Evolutionary conservation across 2,329 filamentous ascomycete species (phyloP).

Genomic region (Exophiala spinifera): DNA sequence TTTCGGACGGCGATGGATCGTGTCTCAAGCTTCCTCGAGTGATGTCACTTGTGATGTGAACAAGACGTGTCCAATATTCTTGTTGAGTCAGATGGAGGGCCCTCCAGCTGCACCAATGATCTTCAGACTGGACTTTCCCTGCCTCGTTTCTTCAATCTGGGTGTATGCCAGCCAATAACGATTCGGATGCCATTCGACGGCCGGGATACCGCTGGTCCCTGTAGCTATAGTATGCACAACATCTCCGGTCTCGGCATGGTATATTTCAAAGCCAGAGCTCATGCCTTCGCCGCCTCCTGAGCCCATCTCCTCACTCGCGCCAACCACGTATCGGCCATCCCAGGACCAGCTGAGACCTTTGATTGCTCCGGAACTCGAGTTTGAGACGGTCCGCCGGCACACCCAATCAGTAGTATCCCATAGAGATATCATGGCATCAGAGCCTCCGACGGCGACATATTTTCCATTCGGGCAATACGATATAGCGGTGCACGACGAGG

Average conservation of each 20-base stretch:
- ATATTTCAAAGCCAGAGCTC: slow-evolving; percentile 45
- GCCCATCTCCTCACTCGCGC: slow-evolving; percentile 47
- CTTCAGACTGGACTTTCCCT: slow-evolving; percentile 42
- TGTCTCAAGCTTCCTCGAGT: too few species aligned
- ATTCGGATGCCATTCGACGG: slow-evolving; percentile 50
- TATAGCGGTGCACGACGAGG: slow-evolving; percentile 47
- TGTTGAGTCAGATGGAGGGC: slow-evolving; percentile 16
- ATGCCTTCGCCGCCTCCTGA: slow-evolving; percentile 35
- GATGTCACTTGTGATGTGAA: too few species aligned
- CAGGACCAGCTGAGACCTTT: slow-evolving; percentile 51
- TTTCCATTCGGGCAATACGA: slow-evolving; percentile 46
- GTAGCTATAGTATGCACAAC: slow-evolving; percentile 46
- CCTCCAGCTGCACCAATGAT: slow-evolving; percentile 48
- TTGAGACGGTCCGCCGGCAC: slow-evolving; percentile 47
- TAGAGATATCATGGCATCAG: slow-evolving; percentile 49
- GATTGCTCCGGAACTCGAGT: slow-evolving; percentile 44
- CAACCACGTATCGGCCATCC: slow-evolving; percentile 48
- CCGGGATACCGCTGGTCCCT: slow-evolving; percentile 41
- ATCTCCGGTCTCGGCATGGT: slow-evolving; percentile 50
- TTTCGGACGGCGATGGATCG: too few species aligned
- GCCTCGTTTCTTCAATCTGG: slow-evolving; percentile 39
- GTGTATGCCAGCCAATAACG: slow-evolving; percentile 51
- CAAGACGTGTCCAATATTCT: too few species aligned
- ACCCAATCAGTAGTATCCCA: slow-evolving; percentile 53
- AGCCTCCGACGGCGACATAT: slow-evolving; percentile 49